These are phyloP conservation scores for Thecaphora thlaspeos DNA, from an alignment of 1,284 basidiomycete genomes.

Conservation along the genomic window DNA sequence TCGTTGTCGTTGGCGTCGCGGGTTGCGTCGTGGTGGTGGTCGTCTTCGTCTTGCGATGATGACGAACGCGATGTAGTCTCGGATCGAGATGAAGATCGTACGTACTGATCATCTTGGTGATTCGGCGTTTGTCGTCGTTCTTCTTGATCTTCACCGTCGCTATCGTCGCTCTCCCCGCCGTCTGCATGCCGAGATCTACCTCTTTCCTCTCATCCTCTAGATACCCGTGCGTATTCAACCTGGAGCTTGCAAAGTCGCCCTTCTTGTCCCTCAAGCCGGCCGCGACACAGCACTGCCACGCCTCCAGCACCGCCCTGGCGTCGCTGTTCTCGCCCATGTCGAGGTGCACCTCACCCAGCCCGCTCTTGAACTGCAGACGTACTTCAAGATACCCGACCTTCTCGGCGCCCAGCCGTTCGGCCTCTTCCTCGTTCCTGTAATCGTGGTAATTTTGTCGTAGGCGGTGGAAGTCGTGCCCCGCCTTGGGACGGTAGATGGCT, in stretches of 20 bases:
- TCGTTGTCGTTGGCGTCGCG: neutral
- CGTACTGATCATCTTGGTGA: too few species aligned
- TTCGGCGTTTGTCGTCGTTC: too few species aligned
- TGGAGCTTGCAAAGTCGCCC: constrained; percentile 27
- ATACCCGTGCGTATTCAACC: constrained; percentile 11
- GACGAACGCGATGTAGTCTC: neutral
- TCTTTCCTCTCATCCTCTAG: neutral
- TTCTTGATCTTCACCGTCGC: neutral
- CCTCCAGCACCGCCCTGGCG: constrained; percentile 28
- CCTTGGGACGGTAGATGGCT: constrained; percentile 25
- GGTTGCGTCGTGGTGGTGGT: constrained; percentile 1
- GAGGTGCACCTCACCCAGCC: constrained; percentile 34
- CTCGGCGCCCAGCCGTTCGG: constrained; percentile 21
- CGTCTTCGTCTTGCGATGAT: constrained; percentile 1
- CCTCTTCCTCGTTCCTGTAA: constrained; percentile 23
- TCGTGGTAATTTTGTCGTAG: constrained; percentile 38
- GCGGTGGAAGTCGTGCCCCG: constrained; percentile 28
- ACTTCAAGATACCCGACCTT: constrained; percentile 22
- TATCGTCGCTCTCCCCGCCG: too few species aligned
- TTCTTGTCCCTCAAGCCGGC: constrained; percentile 20
- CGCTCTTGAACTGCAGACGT: constrained; percentile 39
- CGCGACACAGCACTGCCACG: constrained; percentile 32
- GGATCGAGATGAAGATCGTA: too few species aligned
- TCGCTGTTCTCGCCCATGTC: constrained; percentile 29
- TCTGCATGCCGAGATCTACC: neutral